Conservation (phyloP, 1,284 basidiomycete genomes). For the Irpex sp. region DNA sequence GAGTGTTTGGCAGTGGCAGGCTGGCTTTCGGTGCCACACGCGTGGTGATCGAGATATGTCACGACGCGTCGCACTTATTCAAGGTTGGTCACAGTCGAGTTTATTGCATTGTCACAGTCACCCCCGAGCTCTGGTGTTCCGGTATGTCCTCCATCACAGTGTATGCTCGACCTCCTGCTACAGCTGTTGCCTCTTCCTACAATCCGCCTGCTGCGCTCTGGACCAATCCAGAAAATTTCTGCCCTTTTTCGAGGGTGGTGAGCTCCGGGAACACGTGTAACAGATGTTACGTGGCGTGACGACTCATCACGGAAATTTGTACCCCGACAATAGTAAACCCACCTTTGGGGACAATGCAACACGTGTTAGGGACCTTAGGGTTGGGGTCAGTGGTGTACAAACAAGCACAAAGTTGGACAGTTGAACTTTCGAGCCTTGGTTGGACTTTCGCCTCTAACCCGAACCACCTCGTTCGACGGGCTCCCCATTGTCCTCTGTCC, state of each 20-base stretch:
- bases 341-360: slow-evolving; percentile 4
- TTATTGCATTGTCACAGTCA: not conserved
- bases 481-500: slow-evolving; percentile 10
- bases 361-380: slow-evolving; percentile 18
- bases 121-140: not conserved
- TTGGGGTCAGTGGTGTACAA: slow-evolving; percentile 13
- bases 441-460: slow-evolving; percentile 10
- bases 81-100: not conserved
- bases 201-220: not conserved
- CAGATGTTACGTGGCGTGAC: not conserved
- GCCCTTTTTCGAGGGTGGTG: not conserved
- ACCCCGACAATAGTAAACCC: slow-evolving; percentile 3
- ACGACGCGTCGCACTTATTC: not conserved
- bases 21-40: not conserved
- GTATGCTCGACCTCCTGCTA: too few species aligned
- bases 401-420: slow-evolving; percentile 15
- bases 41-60: not conserved
- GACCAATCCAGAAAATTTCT: not conserved
- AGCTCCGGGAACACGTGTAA: not conserved
- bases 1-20: not conserved
- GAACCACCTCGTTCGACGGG: not conserved
- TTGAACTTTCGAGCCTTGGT: slow-evolving; percentile 9
- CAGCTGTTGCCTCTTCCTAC: too few species aligned
- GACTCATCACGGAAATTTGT: not conserved
- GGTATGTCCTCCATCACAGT: too few species aligned